These are phyloP conservation scores for Elsinoe batatas DNA, from an alignment of 2,329 filamentous ascomycete genomes.

Conservation along the genomic window DNA sequence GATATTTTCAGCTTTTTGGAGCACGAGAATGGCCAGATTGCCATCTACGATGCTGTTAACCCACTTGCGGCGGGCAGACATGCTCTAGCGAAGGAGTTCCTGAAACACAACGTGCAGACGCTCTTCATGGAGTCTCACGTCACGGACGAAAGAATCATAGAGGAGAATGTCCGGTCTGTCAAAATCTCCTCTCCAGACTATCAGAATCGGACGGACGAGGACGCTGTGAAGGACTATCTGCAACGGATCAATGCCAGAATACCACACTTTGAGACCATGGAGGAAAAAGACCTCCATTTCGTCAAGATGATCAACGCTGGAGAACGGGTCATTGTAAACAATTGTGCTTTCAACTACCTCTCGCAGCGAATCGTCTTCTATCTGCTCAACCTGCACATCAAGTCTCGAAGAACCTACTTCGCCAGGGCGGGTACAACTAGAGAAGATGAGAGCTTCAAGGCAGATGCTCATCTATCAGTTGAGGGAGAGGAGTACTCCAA, in stretches of 20 bases:
- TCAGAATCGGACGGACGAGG: constrained; percentile 79
- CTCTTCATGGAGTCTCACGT: constrained; percentile 95
- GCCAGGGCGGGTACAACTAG: constrained; percentile 73
- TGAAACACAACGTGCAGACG: constrained; percentile 93
- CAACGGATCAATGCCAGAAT: constrained; percentile 85
- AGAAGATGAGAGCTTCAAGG: constrained; percentile 87
- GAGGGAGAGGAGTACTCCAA: constrained; percentile 71
- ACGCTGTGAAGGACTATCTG: constrained; percentile 86
- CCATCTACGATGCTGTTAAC: constrained; percentile 97
- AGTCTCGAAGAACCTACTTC: constrained; percentile 87
- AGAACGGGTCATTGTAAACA: constrained; percentile 87
- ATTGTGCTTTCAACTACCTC: constrained; percentile 91
- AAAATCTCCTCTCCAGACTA: constrained; percentile 99
- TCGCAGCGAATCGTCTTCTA: constrained; percentile 98
- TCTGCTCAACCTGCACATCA: constrained; percentile 93
- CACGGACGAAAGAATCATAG: constrained; percentile 83
- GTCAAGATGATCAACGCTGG: constrained; percentile 99
- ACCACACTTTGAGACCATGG: constrained; percentile 93
- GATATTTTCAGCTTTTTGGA: constrained; percentile 96
- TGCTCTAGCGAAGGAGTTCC: constrained; percentile 86
- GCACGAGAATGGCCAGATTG: constrained; percentile 94
- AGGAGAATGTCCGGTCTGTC: constrained; percentile 92
- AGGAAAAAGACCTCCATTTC: constrained; percentile 87
- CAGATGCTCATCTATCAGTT: constrained; percentile 73
- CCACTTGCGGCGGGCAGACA: constrained; percentile 72